A percentile compares a stretch with the other conserved stretches of the same genome.
Evolutionary conservation across 2,329 filamentous ascomycete species (phyloP).

Genomic region (Penicillium crustosum): DNA sequence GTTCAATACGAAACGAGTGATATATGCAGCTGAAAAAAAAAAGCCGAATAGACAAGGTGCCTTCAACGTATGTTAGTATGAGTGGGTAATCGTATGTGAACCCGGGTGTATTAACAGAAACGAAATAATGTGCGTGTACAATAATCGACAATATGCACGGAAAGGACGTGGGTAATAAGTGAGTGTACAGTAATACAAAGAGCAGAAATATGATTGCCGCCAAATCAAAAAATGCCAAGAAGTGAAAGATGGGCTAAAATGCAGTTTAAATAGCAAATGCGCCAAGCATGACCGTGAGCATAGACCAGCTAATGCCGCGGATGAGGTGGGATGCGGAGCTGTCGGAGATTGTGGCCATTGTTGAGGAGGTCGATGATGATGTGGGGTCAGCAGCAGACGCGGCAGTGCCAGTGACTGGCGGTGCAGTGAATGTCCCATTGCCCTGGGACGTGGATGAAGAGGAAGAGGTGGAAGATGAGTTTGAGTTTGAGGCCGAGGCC

Average conservation of each 20-base stretch:
- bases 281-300: slow-evolving; percentile 14
- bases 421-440: slow-evolving; percentile 18
- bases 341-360: slow-evolving; percentile 3
- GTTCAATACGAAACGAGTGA: slow-evolving; percentile 1
- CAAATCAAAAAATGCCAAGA: slow-evolving; percentile 4
- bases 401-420: slow-evolving; percentile 14
- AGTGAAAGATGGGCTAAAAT: slow-evolving; percentile 5
- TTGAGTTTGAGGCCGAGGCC: slow-evolving; percentile 2
- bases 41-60: neutral
- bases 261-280: slow-evolving; percentile 15
- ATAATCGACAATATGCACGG: neutral
- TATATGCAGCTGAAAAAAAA: slow-evolving; percentile 3
- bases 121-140: slow-evolving; percentile 1
- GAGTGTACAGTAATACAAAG: slow-evolving; percentile 5
- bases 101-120: slow-evolving; percentile 7
- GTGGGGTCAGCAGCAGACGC: slow-evolving; percentile 1
- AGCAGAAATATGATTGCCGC: slow-evolving; percentile 1
- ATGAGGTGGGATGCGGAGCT: slow-evolving; percentile 17
- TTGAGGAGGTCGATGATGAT: slow-evolving; percentile 9
- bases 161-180: neutral
- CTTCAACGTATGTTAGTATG: slow-evolving; percentile 1
- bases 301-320: slow-evolving; percentile 17
- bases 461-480: neutral
- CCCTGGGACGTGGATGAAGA: neutral
- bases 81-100: neutral